Percentiles rank a stretch among this genome's conserved stretches.
Evolutionary conservation across 192 early-diverging fungal genomes (phyloP).

Genomic region (Radiomyces spectabilis): DNA sequence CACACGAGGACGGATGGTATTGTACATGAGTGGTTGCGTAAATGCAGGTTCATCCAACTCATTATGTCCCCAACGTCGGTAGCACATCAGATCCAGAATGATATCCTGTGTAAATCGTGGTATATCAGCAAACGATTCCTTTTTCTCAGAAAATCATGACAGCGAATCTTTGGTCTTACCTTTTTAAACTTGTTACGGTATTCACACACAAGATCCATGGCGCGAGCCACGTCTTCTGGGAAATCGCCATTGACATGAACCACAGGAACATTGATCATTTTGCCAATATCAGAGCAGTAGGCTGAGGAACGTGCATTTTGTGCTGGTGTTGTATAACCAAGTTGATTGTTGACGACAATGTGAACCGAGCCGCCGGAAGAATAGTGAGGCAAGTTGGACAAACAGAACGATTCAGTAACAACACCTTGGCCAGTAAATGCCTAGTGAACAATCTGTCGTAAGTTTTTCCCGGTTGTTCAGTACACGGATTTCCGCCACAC

Average conservation of each 20-base stretch:
- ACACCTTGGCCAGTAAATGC: conserved; percentile 86
- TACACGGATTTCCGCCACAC: conserved; percentile 22
- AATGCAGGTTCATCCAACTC: conserved; percentile 97
- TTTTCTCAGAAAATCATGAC: too few relatives aligned
- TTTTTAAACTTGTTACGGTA: conserved; percentile 92
- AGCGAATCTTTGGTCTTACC: too few relatives aligned
- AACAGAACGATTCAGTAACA: conserved; percentile 90
- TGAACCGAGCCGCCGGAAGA: conserved; percentile 93
- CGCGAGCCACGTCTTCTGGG: conserved; percentile 87
- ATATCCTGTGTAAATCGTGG: conserved; percentile 63
- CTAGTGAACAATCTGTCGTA: too few relatives aligned
- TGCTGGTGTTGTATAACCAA: conserved; percentile 95
- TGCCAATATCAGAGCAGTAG: conserved; percentile 92
- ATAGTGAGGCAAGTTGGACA: conserved; percentile 95
- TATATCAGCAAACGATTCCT: too few relatives aligned
- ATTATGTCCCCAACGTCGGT: conserved; percentile 97
- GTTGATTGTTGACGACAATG: conserved; percentile 97
- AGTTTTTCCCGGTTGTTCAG: too few relatives aligned
- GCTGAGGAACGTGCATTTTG: conserved; percentile 87
- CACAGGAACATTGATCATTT: conserved; percentile 93
- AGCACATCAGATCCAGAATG: conserved; percentile 90
- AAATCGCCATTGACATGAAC: conserved; percentile 96
- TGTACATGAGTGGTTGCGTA: conserved; percentile 96
- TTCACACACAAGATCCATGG: conserved; percentile 77
- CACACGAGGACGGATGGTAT: conserved; percentile 76